Conservation (phyloP, 176 grass and related monocot genomes). For the Olyra latifolia region DNA sequence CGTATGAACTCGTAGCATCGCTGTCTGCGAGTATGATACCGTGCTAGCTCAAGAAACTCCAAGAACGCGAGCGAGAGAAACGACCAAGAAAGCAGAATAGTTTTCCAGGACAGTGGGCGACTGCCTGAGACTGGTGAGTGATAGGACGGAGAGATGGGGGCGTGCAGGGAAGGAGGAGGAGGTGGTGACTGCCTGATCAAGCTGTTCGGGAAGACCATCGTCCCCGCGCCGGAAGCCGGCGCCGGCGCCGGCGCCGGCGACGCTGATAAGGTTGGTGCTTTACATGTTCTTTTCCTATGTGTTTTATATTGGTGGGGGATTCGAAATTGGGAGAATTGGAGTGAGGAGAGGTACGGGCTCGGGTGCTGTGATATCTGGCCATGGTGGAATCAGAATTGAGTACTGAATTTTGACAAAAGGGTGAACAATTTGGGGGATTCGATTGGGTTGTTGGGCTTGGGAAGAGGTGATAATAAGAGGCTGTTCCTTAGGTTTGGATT, state of each 20-base stretch:
- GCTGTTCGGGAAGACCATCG: conserved; percentile 87
- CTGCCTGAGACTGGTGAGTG: not conserved
- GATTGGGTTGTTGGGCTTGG: not conserved
- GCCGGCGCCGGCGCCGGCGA: conserved; percentile 20
- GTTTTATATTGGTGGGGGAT: not conserved
- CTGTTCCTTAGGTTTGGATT: not conserved
- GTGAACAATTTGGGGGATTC: not conserved
- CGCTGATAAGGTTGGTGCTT: conserved; percentile 39
- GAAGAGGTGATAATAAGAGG: not conserved
- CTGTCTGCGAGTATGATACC: not conserved
- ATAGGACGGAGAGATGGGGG: conserved; percentile 18
- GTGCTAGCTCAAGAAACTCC: not conserved
- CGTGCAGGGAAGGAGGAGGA: conserved; percentile 27
- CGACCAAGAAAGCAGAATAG: not conserved
- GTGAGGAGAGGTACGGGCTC: not conserved
- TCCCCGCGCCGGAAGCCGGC: conserved; percentile 46
- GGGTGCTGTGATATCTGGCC: not conserved
- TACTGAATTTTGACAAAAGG: not conserved
- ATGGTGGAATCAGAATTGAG: not conserved
- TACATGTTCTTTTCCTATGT: not conserved
- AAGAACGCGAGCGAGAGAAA: not conserved
- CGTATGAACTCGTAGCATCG: conserved; percentile 10
- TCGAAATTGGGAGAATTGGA: not conserved
- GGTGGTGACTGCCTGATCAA: conserved; percentile 59
- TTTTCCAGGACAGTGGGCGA: not conserved